Percentiles rank a stretch among this genome's conserved stretches.
These are phyloP conservation scores for Lasiosphaeriaceae sp. DNA, from an alignment of 495 filamentous ascomycete species.

Conservation along the genomic window DNA sequence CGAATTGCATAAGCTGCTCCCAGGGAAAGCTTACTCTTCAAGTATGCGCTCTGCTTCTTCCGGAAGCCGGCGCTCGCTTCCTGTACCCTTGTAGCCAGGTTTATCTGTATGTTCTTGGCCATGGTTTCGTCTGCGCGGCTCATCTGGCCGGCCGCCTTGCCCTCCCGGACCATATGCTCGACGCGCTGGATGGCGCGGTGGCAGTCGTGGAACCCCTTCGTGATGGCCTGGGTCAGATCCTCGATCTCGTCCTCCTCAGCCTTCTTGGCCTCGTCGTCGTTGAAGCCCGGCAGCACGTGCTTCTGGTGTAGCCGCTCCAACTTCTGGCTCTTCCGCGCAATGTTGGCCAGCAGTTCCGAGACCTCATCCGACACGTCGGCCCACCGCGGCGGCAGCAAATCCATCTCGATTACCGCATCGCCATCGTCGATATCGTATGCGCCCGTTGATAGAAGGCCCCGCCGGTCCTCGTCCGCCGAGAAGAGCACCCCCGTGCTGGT, in stretches of 20 bases:
- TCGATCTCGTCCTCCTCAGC: constrained; percentile 87
- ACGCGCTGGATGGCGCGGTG: constrained; percentile 83
- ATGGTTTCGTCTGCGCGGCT: constrained; percentile 85
- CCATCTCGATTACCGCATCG: constrained; percentile 97
- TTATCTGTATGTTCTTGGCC: constrained; percentile 93
- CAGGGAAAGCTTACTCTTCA: constrained; percentile 66
- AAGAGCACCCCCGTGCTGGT: constrained; percentile 33
- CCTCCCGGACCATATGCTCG: constrained; percentile 76
- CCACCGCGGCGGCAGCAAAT: constrained; percentile 92
- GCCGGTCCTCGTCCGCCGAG: constrained; percentile 62
- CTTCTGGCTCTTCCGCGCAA: constrained; percentile 74
- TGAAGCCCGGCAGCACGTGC: constrained; percentile 93
- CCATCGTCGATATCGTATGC: constrained; percentile 80
- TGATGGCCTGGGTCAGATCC: constrained; percentile 83
- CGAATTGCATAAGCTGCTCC: neutral
- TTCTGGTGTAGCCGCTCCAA: constrained; percentile 94
- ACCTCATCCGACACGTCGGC: constrained; percentile 93
- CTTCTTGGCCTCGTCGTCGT: constrained; percentile 83
- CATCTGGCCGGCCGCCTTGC: constrained; percentile 61
- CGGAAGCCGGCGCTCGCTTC: constrained; percentile 89
- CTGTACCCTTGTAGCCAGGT: constrained; percentile 80
- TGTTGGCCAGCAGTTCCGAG: constrained; percentile 71
- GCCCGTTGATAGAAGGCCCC: constrained; percentile 75
- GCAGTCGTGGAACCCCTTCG: constrained; percentile 81
- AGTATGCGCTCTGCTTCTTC: constrained; percentile 94